phyloP scores from a whole-genome alignment of 2,329 filamentous ascomycete species.

The Colletotrichum sp. region DNA sequence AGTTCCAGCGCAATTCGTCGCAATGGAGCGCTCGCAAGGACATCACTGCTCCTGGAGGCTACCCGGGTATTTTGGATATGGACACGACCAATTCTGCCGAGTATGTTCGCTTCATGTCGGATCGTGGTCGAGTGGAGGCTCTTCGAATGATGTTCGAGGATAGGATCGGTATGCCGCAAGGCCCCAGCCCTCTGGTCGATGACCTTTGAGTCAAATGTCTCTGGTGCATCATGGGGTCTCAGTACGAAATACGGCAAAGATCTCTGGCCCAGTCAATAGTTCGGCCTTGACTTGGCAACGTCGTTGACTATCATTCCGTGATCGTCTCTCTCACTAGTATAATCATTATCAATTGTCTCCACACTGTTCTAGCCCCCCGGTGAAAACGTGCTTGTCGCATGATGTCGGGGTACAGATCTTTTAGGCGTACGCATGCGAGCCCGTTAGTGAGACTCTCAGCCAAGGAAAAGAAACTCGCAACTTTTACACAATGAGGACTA shows the following conservation, averaged over 20 bases:
- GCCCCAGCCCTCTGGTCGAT: constrained; percentile 39
- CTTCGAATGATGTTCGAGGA: constrained; percentile 45
- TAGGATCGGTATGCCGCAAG: constrained; percentile 44
- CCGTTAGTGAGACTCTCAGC: not conserved
- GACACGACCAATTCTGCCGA: constrained; percentile 37
- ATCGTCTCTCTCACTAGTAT: not conserved
- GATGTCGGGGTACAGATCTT: not conserved
- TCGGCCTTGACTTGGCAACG: not conserved
- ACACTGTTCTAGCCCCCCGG: not conserved
- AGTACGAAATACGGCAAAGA: not conserved
- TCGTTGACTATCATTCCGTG: not conserved
- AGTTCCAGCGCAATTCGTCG: constrained; percentile 35
- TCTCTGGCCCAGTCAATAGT: not conserved
- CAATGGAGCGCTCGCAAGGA: constrained; percentile 40
- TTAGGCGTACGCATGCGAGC: not conserved
- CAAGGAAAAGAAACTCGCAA: not conserved
- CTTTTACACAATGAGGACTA: not conserved
- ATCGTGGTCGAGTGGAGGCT: constrained; percentile 44
- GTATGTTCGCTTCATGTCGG: constrained; percentile 45
- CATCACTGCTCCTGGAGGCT: constrained; percentile 30
- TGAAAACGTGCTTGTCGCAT: not conserved
- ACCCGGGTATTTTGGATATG: constrained; percentile 32
- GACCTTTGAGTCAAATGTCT: constrained; percentile 1
- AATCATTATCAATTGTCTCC: not conserved
- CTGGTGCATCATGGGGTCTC: not conserved